A percentile compares a stretch with the other conserved stretches of the same genome.
These are phyloP conservation scores for Komagataea norvegica DNA, from an alignment of 1,139 yeast genomes.

Conservation along the genomic window DNA sequence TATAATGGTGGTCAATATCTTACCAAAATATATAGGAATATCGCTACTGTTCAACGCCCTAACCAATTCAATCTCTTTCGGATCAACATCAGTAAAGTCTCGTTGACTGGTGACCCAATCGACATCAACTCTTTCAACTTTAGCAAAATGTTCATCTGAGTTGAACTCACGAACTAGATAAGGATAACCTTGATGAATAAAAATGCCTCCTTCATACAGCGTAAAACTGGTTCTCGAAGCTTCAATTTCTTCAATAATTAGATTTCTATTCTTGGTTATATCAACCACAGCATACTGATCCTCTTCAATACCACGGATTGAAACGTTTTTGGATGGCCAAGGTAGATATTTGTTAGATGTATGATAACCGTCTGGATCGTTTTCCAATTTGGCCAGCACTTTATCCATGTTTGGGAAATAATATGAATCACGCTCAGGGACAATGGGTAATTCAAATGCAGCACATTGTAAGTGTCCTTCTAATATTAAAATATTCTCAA, in stretches of 20 bases:
- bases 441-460: constrained; percentile 75
- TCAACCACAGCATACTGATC: constrained; percentile 83
- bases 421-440: constrained; percentile 43
- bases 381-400: constrained; percentile 35
- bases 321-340: constrained; percentile 70
- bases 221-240: constrained; percentile 86
- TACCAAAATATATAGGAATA: constrained; percentile 71
- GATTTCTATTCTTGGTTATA: constrained; percentile 66
- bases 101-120: constrained; percentile 92
- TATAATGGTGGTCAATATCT: constrained; percentile 59
- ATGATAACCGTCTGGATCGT: constrained; percentile 51
- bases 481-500: constrained; percentile 50
- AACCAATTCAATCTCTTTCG: constrained; percentile 63
- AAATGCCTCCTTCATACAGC: constrained; percentile 91
- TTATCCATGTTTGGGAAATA: constrained; percentile 46
- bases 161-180: constrained; percentile 83
- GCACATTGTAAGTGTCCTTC: constrained; percentile 94
- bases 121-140: constrained; percentile 80
- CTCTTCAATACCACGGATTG: constrained; percentile 80
- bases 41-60: constrained; percentile 50
- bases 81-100: constrained; percentile 91
- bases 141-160: constrained; percentile 68
- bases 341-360: constrained; percentile 66
- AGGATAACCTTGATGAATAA: constrained; percentile 88
- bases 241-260: constrained; percentile 86